These are phyloP conservation scores for Epichloe coenophiala DNA, from an alignment of 2,329 filamentous ascomycete species.

Conservation along the genomic window DNA sequence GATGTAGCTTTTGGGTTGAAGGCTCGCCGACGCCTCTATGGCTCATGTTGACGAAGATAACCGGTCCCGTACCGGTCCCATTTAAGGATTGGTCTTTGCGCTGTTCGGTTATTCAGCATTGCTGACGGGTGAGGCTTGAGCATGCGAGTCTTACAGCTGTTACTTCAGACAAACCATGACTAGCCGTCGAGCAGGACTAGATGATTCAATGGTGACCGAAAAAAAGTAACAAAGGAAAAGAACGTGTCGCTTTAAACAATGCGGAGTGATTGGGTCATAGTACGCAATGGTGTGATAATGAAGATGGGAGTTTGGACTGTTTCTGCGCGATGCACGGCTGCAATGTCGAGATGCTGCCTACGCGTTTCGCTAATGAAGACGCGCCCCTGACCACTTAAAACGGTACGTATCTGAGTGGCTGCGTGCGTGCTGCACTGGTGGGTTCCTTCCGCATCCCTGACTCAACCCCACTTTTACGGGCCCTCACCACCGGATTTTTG, in stretches of 20 bases:
- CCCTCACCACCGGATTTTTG: conserved; percentile 24
- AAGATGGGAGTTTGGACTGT: neutral
- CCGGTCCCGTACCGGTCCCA: conserved; percentile 34
- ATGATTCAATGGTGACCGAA: neutral
- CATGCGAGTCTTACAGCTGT: neutral
- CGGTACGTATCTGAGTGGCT: conserved; percentile 8
- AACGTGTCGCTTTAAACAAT: too few species aligned
- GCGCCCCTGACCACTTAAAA: conserved; percentile 3
- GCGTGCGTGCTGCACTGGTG: neutral
- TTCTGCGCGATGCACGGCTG: neutral
- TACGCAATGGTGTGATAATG: neutral
- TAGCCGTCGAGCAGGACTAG: neutral
- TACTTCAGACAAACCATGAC: neutral
- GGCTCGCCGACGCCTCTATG: conserved; percentile 23
- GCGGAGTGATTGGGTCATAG: neutral
- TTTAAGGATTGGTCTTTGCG: conserved; percentile 9
- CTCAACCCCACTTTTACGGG: conserved; percentile 9
- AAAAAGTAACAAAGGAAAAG: too few species aligned
- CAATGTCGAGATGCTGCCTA: neutral
- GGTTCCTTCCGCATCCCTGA: neutral
- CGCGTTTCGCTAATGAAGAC: conserved; percentile 4
- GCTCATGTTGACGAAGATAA: conserved; percentile 31
- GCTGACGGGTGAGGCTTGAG: neutral
- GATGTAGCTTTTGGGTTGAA: conserved; percentile 35
- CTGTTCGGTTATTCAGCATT: neutral